These are phyloP conservation scores for Aureobasidium subglaciale DNA, from an alignment of 2,329 filamentous ascomycete genomes.

Conservation along the genomic window DNA sequence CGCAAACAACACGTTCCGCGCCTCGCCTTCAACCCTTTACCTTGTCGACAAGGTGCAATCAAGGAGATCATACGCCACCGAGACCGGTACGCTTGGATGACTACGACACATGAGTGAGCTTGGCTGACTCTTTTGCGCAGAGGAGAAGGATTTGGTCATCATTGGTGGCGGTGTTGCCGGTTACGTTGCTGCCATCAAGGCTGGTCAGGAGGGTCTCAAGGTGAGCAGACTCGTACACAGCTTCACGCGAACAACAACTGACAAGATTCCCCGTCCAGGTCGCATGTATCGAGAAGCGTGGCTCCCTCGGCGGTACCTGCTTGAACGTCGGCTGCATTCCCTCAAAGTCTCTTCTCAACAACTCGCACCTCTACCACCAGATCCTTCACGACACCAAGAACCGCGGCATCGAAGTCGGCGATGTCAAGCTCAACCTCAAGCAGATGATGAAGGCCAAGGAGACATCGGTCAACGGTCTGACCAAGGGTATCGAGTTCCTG, in stretches of 20 bases:
- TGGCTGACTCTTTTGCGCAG: conserved; percentile 36
- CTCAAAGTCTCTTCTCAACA: conserved; percentile 98
- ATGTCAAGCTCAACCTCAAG: conserved; percentile 90
- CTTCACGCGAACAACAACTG: background rate
- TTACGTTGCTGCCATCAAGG: conserved; percentile 98
- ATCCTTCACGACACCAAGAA: conserved; percentile 94
- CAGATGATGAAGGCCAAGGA: conserved; percentile 99
- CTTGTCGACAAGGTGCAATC: conserved; percentile 45
- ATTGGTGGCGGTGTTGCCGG: conserved; percentile 97
- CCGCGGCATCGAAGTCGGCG: conserved; percentile 93
- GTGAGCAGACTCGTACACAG: conserved; percentile 39
- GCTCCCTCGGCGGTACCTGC: conserved; percentile 89
- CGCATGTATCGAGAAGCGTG: conserved; percentile 96
- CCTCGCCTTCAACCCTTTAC: conserved; percentile 35
- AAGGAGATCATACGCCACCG: conserved; percentile 51
- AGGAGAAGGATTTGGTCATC: conserved; percentile 94
- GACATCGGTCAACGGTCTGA: conserved; percentile 76
- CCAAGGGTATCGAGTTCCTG: conserved; percentile 95
- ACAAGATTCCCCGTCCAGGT: conserved; percentile 51
- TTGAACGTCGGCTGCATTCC: conserved; percentile 99
- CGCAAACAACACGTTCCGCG: conserved; percentile 21
- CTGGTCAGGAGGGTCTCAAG: conserved; percentile 94
- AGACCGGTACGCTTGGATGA: conserved; percentile 36
- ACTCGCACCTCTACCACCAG: conserved; percentile 96
- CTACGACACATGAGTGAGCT: conserved; percentile 18